These are phyloP conservation scores for Tilletia caries DNA, from an alignment of 1,284 basidiomycete genomes.

Conservation along the genomic window DNA sequence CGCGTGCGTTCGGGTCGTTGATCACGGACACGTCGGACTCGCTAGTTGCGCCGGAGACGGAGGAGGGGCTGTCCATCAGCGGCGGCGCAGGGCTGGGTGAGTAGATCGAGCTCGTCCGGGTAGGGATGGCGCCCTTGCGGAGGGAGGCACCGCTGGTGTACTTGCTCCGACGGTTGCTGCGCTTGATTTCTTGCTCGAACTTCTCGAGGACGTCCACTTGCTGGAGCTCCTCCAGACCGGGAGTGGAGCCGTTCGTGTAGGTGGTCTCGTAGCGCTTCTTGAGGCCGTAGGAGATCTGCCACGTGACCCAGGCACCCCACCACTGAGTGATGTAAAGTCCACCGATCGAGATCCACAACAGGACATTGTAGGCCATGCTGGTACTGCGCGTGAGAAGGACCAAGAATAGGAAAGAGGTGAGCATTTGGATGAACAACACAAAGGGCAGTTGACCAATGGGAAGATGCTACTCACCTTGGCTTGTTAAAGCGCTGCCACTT, in stretches of 20 bases:
- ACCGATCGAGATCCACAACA: conserved; percentile 25
- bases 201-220: not conserved
- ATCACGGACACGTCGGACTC: not conserved
- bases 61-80: not conserved
- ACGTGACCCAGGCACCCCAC: conserved; percentile 28
- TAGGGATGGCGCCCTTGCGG: not conserved
- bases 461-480: too few relatives aligned
- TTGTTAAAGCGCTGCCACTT: conserved; percentile 18
- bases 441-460: too few relatives aligned
- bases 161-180: not conserved
- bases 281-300: conserved; percentile 23
- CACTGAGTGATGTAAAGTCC: conserved; percentile 25
- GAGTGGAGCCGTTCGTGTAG: not conserved
- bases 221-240: not conserved
- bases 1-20: not conserved
- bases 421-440: too few relatives aligned
- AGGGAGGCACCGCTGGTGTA: not conserved
- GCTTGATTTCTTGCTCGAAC: not conserved
- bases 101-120: not conserved
- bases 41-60: not conserved
- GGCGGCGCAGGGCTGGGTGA: not conserved
- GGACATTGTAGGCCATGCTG: conserved; percentile 18
- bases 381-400: not conserved
- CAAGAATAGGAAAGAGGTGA: too few relatives aligned
- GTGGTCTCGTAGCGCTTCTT: conserved; percentile 20